phyloP scores from a whole-genome alignment of 2,329 filamentous ascomycete species.

The Aspergillus sp. region DNA sequence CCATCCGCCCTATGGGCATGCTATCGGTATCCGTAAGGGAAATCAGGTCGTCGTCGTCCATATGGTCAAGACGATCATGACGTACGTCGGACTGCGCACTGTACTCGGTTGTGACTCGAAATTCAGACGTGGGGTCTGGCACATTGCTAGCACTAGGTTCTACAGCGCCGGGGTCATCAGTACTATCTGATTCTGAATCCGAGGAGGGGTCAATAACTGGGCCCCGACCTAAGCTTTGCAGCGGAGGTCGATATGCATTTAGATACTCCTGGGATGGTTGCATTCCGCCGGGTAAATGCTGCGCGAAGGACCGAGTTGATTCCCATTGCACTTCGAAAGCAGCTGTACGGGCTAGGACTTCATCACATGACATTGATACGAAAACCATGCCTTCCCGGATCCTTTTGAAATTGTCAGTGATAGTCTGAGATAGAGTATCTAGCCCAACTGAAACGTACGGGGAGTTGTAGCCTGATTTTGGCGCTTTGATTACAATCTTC shows the following conservation, averaged over 20 bases:
- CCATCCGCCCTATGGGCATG: conserved; percentile 25
- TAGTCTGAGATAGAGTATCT: conserved; percentile 1
- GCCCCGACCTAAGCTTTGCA: conserved; percentile 36
- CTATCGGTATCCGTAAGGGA: conserved; percentile 30
- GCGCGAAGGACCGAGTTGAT: conserved; percentile 30
- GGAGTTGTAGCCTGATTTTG: conserved; percentile 76
- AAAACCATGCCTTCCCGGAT: conserved; percentile 93
- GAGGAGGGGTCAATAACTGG: conserved; percentile 25
- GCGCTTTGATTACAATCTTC: conserved; percentile 85
- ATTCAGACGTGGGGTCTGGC: conserved; percentile 30
- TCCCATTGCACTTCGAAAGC: conserved; percentile 73
- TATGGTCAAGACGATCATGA: conserved; percentile 9
- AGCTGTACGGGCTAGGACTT: conserved; percentile 71
- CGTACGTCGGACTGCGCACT: conserved; percentile 37
- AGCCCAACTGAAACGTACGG: conserved; percentile 63
- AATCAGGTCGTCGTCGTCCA: conserved; percentile 36
- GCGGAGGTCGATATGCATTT: conserved; percentile 39
- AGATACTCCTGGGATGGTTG: conserved; percentile 46
- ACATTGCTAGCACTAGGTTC: conserved; percentile 10
- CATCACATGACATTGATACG: conserved; percentile 79
- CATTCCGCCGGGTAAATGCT: conserved; percentile 31
- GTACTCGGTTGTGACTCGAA: conserved; percentile 41
- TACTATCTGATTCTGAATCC: conserved; percentile 27
- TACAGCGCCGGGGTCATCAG: conserved; percentile 20
- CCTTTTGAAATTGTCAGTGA: conserved; percentile 52